phyloP scores from a whole-genome alignment of 1,284 basidiomycete species.

The Amylostereum areolatum region DNA sequence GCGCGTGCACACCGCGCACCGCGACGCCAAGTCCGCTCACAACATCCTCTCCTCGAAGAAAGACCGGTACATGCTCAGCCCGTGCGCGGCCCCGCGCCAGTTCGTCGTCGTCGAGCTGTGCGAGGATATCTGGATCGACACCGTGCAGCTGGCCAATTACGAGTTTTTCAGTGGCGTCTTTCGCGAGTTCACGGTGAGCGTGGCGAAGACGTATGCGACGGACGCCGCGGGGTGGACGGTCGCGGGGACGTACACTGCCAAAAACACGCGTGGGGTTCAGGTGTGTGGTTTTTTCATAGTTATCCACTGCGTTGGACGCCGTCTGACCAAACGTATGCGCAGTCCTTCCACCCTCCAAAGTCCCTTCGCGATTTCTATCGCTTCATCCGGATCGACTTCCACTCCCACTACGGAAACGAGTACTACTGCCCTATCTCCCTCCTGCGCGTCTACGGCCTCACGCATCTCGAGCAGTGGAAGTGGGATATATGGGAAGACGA shows the following conservation, averaged over 20 bases:
- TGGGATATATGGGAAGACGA: constrained; percentile 78
- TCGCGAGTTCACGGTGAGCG: constrained; percentile 85
- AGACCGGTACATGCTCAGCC: constrained; percentile 96
- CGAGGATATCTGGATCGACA: constrained; percentile 95
- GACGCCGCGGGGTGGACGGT: constrained; percentile 66
- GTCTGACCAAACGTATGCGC: background rate
- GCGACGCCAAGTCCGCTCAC: constrained; percentile 77
- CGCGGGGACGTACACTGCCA: constrained; percentile 77
- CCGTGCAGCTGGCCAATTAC: constrained; percentile 92
- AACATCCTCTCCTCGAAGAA: constrained; percentile 86
- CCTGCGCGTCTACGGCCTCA: constrained; percentile 91
- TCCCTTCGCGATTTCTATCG: constrained; percentile 81
- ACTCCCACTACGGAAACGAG: constrained; percentile 90
- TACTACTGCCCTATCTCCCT: constrained; percentile 96
- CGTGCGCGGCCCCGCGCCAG: constrained; percentile 72
- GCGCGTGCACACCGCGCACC: constrained; percentile 81
- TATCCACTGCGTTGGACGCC: constrained; percentile 4
- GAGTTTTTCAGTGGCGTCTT: constrained; percentile 99
- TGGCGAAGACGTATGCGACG: constrained; percentile 66
- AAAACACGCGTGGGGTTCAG: constrained; percentile 91
- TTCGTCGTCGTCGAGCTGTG: constrained; percentile 95
- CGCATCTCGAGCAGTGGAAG: constrained; percentile 95
- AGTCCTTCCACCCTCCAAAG: constrained; percentile 75
- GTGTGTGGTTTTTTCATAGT: constrained; percentile 35
- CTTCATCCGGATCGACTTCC: constrained; percentile 92